phyloP scores from a whole-genome alignment of 2,329 filamentous ascomycete species.

The Apiospora koreana region DNA sequence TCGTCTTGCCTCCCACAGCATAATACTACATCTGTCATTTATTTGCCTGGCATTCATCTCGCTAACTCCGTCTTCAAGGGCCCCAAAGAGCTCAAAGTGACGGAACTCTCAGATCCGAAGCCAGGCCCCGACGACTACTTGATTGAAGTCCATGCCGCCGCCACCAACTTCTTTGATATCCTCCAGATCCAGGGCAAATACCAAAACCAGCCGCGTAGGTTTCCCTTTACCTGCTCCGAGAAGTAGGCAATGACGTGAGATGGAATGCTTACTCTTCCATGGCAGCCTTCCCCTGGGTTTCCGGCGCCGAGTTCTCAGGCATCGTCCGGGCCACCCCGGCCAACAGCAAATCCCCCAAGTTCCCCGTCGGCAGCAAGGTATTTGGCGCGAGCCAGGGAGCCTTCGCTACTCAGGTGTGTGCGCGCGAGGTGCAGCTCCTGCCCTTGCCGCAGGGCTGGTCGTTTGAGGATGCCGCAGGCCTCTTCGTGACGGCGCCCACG shows the following conservation, averaged over 20 bases:
- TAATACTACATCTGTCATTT: too few relatives aligned
- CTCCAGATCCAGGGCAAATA: constrained; percentile 96
- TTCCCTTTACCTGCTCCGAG: not conserved
- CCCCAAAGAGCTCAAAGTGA: constrained; percentile 76
- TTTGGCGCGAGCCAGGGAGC: constrained; percentile 87
- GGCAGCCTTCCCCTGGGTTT: constrained; percentile 77
- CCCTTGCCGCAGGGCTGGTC: constrained; percentile 81
- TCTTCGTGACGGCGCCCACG: constrained; percentile 92
- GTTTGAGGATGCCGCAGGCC: constrained; percentile 79
- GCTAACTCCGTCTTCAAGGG: constrained; percentile 49
- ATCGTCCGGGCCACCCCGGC: constrained; percentile 69
- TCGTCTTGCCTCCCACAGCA: not conserved
- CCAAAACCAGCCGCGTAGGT: constrained; percentile 76
- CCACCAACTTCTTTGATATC: constrained; percentile 96
- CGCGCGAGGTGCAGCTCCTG: constrained; percentile 66
- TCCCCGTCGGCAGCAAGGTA: constrained; percentile 76
- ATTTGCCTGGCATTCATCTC: not conserved
- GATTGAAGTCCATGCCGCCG: constrained; percentile 82
- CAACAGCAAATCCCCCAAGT: constrained; percentile 50
- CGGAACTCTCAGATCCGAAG: constrained; percentile 71
- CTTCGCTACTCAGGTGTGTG: constrained; percentile 76
- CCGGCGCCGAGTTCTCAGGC: constrained; percentile 86
- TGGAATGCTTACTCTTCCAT: not conserved
- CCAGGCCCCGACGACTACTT: constrained; percentile 77
- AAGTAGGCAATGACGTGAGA: too few relatives aligned